These are phyloP conservation scores for Aspergillus bertholletiae DNA, from an alignment of 495 filamentous ascomycete species.

Conservation along the genomic window DNA sequence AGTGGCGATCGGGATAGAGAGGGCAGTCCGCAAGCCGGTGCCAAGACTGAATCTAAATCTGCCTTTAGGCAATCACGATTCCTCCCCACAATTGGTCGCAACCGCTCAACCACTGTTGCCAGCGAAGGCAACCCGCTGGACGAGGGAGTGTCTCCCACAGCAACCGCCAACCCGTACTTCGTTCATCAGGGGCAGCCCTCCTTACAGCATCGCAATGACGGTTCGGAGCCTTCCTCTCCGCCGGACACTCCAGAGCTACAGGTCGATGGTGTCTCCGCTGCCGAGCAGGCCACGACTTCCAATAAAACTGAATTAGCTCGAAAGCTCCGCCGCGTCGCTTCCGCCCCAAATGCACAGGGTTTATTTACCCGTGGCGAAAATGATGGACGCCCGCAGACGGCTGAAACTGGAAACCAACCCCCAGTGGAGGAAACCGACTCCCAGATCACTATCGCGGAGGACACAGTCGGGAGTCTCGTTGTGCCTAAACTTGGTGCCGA, in stretches of 20 bases:
- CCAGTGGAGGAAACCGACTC: conserved; percentile 55
- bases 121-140: conserved; percentile 91
- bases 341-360: conserved; percentile 94
- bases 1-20: conserved; percentile 17
- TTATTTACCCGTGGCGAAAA: conserved; percentile 69
- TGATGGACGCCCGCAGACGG: conserved; percentile 71
- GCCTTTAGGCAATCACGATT: conserved; percentile 80
- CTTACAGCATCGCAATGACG: conserved; percentile 89
- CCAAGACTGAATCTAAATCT: conserved; percentile 55
- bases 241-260: conserved; percentile 82
- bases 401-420: conserved; percentile 75
- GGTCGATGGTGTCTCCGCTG: conserved; percentile 66
- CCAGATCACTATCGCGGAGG: conserved; percentile 48
- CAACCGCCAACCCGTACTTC: conserved; percentile 96
- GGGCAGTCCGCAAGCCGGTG: conserved; percentile 24
- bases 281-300: conserved; percentile 70
- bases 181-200: conserved; percentile 92
- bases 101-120: conserved; percentile 81
- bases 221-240: conserved; percentile 93
- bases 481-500: conserved; percentile 37
- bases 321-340: conserved; percentile 89
- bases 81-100: conserved; percentile 73
- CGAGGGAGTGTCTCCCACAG: conserved; percentile 85
- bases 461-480: conserved; percentile 37
- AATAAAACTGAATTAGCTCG: conserved; percentile 92